Evolutionary conservation across 352 stramenopile genomes (phyloP), one percentile per base, ranked within the genome.

Genomic region (Phytophthora pisi): DNA sequence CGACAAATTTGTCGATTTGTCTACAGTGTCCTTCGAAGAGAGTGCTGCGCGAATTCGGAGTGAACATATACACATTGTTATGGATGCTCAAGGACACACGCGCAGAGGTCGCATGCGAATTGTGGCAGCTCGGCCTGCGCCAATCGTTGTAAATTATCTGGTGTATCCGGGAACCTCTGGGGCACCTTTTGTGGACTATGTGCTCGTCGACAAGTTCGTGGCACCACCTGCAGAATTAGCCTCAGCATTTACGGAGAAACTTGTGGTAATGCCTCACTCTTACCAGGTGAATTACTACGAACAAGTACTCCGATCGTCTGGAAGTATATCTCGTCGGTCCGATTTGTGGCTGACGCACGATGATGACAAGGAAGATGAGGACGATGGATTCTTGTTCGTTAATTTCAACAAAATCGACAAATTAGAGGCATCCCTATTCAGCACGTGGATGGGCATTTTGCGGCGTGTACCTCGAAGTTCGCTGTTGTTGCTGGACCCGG

Each of bases 341-440:
- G 55, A 63, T 64, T 61, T 81, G n/a, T 84, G 72, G 73, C 8
- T 57, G 46, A 20, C 20, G n/a, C n/a, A 28, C 3, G 20, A 30
- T 20, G 13, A 28, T 1, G 24, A 30, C 26, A n/a, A 52, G 11
- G 20, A 66, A 31, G 16, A 26, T 8, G 23, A 70, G 8, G 38
- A 72, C 9, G 52, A 64, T 18, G 55, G 53, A 20, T 88, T 90
- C 47, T 62, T 79, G 24, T 94, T 85, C 79, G 86, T 84, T 50
- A 96, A 96, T 75, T 97, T 93, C 64, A 97, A 97, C 79, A 96
- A 87, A 57, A 83, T 95, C 49, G 87, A 96, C 68, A 97, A 97
- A 70, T 59, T 96, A 18, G 84, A 95, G 63, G 72, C 78, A 30
- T 43, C 58, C 0, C 77, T 82, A 47, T 96, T 95, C 56, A 68